These are phyloP conservation scores for Penicillium malachiteum DNA, from an alignment of 495 filamentous ascomycete genomes.

Conservation along the genomic window DNA sequence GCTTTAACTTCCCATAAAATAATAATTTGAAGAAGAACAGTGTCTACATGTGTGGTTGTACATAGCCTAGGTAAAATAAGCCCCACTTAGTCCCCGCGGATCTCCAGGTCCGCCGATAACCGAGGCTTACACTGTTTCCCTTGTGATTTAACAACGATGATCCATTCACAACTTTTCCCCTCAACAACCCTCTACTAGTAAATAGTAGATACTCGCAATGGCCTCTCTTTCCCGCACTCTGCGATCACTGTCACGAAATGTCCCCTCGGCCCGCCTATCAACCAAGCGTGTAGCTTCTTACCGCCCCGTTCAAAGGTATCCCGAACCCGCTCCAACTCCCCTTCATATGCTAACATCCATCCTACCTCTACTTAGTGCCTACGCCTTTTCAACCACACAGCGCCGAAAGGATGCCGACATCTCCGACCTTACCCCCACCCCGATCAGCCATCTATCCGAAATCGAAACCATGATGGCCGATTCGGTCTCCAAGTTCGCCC, in stretches of 20 bases:
- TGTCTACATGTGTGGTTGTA: too few relatives aligned
- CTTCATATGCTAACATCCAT: not conserved
- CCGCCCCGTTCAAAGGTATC: conserved; percentile 47
- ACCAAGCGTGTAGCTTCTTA: conserved; percentile 39
- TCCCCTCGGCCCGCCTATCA: conserved; percentile 44
- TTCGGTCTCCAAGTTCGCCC: conserved; percentile 84
- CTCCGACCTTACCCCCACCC: conserved; percentile 75
- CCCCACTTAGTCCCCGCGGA: conserved; percentile 6
- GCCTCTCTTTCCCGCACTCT: conserved; percentile 66
- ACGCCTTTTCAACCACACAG: conserved; percentile 71
- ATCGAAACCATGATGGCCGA: conserved; percentile 87
- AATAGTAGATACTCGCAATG: conserved; percentile 47
- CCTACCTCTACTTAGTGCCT: conserved; percentile 40
- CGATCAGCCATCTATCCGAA: conserved; percentile 91
- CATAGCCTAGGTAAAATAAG: conserved; percentile 9
- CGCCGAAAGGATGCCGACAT: conserved; percentile 62
- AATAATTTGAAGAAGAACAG: too few relatives aligned
- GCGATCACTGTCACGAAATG: conserved; percentile 64
- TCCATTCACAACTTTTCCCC: conserved; percentile 10
- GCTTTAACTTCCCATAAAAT: too few relatives aligned
- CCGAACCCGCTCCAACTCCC: not conserved
- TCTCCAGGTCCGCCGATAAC: conserved; percentile 34
- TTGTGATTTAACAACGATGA: conserved; percentile 28
- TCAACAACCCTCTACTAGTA: not conserved
- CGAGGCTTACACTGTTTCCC: conserved; percentile 32